Base-by-base conservation (phyloP, 495 filamentous ascomycete genomes). In the Aspergillus bertholletiae region DNA sequence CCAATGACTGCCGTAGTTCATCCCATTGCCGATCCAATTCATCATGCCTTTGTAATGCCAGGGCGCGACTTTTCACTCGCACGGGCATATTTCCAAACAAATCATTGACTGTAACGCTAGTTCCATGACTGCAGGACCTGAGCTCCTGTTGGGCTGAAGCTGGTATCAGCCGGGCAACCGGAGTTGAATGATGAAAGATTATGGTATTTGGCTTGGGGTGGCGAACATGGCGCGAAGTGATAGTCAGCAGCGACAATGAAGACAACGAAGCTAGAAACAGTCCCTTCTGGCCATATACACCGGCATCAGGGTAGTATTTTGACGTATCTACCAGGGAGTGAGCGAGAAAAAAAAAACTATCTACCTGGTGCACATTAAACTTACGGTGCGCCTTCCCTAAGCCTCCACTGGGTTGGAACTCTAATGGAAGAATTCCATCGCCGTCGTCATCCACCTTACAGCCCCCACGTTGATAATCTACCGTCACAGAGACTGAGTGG, bases 31-130 rank as follows among this genome's bases (percentile, higher is more conserved):
- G 80, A 26, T 92, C 87, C 2, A 83, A 54, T 41, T 87, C 81
- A 11, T 78, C 71, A 2, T 75, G 73, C 48, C 69, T 73, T 49
- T 79, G 69, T 12, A 73, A 58, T 44, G 66, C 51, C 5, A 77
- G 61, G 11, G 81, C 78, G 59, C 91, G 80, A 62, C 88, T 88
- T 70, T 94, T 96, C 20, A 97, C 86, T n/a, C 95, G 87, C 11
- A 98, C 94, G 2, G 94, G 94, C 86, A 98, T 92, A 46, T 90
- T 92, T 1, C 93, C 94, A 70, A 97, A 97, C 12, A 98, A 76
- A 62, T 96, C 88, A 56, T 89, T 84, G 3, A 97, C 89, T 5
- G 79, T 81, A 8, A 94, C 84, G 44, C 85, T 78, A 1, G 93
- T 96, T 6, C 94, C 95, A 70, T 90, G 86, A 13, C 72, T 59